Evolutionary conservation across 2,329 filamentous ascomycete genomes (phyloP).

Genomic region (Apiospora sp.): DNA sequence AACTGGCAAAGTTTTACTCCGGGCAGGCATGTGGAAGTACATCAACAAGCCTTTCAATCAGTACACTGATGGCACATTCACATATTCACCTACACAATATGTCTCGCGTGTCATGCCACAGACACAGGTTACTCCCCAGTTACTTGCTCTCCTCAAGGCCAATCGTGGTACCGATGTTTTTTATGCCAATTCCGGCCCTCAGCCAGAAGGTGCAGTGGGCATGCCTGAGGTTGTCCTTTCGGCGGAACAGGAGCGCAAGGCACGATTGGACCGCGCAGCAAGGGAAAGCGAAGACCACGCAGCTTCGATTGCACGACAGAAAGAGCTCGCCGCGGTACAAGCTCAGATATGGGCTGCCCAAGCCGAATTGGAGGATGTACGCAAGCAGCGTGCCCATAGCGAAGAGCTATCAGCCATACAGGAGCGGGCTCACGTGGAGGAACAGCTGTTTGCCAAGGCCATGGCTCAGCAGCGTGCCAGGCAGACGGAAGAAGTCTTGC

Average conservation of each 20-base stretch:
- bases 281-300: conserved; percentile 59
- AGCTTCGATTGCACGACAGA: conserved; percentile 55
- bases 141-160: conserved; percentile 57
- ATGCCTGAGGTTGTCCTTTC: conserved; percentile 58
- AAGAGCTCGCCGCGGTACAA: conserved; percentile 60
- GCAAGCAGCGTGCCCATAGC: conserved; percentile 53
- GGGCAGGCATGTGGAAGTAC: conserved; percentile 70
- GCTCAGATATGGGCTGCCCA: conserved; percentile 58
- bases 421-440: conserved; percentile 56
- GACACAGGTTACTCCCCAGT: conserved; percentile 48
- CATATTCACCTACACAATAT: conserved; percentile 73
- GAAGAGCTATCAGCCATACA: conserved; percentile 55
- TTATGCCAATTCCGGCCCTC: conserved; percentile 60
- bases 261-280: conserved; percentile 53
- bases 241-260: conserved; percentile 59
- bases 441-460: conserved; percentile 49
- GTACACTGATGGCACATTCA: conserved; percentile 59
- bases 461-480: conserved; percentile 47
- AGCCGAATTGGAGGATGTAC: conserved; percentile 60
- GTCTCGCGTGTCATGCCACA: conserved; percentile 55
- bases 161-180: conserved; percentile 63
- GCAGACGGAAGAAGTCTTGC: conserved; percentile 48
- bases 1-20: conserved; percentile 65
- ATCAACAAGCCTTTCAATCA: conserved; percentile 68
- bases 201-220: conserved; percentile 61